Base-by-base conservation (phyloP, 352 stramenopile genomes). In the Hyaloperonospora arabidopsidis region DNA sequence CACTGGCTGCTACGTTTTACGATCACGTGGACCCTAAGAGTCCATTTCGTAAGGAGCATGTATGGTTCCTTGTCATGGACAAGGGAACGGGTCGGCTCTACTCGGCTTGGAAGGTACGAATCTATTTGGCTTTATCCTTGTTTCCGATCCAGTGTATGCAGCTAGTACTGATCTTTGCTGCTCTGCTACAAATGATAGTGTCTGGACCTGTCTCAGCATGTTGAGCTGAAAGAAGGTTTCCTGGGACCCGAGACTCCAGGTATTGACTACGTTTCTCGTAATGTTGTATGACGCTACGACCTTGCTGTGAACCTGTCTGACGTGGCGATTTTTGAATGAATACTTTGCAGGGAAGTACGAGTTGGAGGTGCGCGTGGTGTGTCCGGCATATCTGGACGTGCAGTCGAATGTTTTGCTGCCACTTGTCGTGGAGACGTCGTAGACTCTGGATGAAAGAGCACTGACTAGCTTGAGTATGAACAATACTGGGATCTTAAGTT, bases 51-150 rank as follows among this genome's bases (percentile, higher is more conserved):
- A 86, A 86, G 61, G 82, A 90, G 41, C 70, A 86, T 36, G 36
- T 88, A 21, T 93, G 78, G 78, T 72, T 89, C 35, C 44, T 89
- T 6, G 70, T 89, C 21, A 62, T 78, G 36, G 78, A 93, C 38
- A 85, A 83, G 46, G 62, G 47, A 18, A 77, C 65, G 25, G 77
- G 65, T 3, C 74, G 72, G 12, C 52, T 93, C 2, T 87, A 79
- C 45, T 65, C 74, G 2, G 79, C 79, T 28, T 81, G 74, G 68
- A 90, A 93, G 75, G 72, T 84, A 46, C 41, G 61, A 1, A 17
- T 45, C 5, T 2, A 18, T 46, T 49, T 49, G 22, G 5, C 2
- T 43, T 32, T 41, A 15, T 21, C 17, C 21, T 51, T 34, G 17
- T 44, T 6, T 28, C 18, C 23, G 34, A n/a, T n/a, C n/a, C n/a